phyloP scores from a whole-genome alignment of 345 rosid species.

The Toxicodendron radicans region DNA sequence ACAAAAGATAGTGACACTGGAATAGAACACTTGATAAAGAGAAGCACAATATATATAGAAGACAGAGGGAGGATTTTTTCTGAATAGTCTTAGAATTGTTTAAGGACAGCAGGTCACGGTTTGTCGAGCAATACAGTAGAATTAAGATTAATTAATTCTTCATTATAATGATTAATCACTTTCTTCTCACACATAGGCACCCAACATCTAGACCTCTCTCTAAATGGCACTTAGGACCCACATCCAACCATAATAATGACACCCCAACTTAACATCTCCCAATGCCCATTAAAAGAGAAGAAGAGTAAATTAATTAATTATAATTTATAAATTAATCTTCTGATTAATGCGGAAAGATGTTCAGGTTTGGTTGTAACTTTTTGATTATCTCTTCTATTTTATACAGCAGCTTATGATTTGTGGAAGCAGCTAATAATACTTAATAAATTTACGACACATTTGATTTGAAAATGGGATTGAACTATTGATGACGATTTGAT shows the following conservation, averaged over 20 bases:
- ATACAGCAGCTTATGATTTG: not conserved
- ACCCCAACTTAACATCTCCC: slow-evolving; percentile 30
- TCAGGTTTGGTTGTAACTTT: slow-evolving; percentile 12
- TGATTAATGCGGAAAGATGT: slow-evolving; percentile 13
- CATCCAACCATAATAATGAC: slow-evolving; percentile 40
- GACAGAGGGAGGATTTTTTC: slow-evolving; percentile 5
- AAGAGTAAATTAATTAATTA: not conserved
- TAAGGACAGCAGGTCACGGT: slow-evolving; percentile 37
- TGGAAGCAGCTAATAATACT: slow-evolving; percentile 1
- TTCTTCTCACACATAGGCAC: slow-evolving; percentile 42
- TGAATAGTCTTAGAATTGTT: slow-evolving; percentile 20
- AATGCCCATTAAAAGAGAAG: not conserved
- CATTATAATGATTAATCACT: slow-evolving; percentile 37
- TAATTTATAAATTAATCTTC: not conserved
- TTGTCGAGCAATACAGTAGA: slow-evolving; percentile 48
- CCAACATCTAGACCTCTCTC: slow-evolving; percentile 65
- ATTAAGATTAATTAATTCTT: slow-evolving; percentile 30
- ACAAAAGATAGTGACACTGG: slow-evolving; percentile 55
- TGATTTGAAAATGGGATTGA: slow-evolving; percentile 4
- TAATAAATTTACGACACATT: not conserved
- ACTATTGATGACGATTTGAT: slow-evolving; percentile 16
- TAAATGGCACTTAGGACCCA: slow-evolving; percentile 43
- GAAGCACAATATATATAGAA: slow-evolving; percentile 9
- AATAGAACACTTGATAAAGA: slow-evolving; percentile 29
- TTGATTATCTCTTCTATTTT: not conserved